Evolutionary conservation across 2,329 filamentous ascomycete genomes (phyloP), one percentile per base, ranked within the genome.

Genomic region (Hyphodiscus sp.): DNA sequence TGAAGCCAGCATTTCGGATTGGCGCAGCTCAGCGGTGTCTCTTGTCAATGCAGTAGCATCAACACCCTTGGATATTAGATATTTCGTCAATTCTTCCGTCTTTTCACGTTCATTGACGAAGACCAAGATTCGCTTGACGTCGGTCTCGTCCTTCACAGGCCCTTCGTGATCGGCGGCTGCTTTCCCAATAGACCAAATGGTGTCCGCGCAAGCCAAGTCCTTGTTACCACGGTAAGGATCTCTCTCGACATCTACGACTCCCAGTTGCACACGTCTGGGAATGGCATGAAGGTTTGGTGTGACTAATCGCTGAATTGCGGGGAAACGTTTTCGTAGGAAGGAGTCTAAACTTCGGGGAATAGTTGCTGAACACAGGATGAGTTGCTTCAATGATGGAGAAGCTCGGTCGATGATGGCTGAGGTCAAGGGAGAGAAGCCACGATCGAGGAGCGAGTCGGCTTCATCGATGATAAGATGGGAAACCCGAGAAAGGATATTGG

Each of bases 101-200:
- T 89, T 90, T 67, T 96, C 91, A 38, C 94, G 87, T 75, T 97
- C 91, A 70, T 97, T 97, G 68, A 97, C 92, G 65, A 97, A 97
- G 2, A 97, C 91, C 53, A 97, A 82, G 64, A 99, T 87, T 58
- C 89, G 87, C 69, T 94, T 94, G 20, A 89, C 78, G 54, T 87
- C 83, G 4, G 85, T 73, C 47, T 77, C 74, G 42, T 75, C 79
- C 50, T 80, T 77, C 26, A 74, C 71, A 23, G 72, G 67, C 4
- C 80, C 79, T 52, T 86, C 81, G 58, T 85, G 76, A 23, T 74
- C 74, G 8, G 76, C 73, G 1, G 80, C 79, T 44, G 91, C 86
- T 68, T 89, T 91, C 55, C 91, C 91, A 56, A 99, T 92, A 33
- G 89, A 86, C 83, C 91, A 96, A 66, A 99, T 92, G 13, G 87